phyloP scores from a whole-genome alignment of 2,329 filamentous ascomycete genomes.

The Chrysoporthe deuterocubensis region DNA sequence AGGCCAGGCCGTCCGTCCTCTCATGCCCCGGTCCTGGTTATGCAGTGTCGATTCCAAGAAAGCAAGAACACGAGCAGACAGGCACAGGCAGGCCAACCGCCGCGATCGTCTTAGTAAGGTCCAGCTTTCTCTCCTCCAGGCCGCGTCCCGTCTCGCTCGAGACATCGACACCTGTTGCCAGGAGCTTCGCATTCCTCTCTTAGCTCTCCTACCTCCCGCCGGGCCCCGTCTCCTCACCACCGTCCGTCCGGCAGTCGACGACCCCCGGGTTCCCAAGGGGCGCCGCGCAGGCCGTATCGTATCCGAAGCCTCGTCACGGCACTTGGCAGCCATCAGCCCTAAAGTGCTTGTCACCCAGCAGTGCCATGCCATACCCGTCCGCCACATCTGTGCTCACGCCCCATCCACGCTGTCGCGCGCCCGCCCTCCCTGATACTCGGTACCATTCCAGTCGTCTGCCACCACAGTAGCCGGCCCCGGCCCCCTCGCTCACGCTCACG shows the following conservation, averaged over 20 bases:
- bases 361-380: conserved; percentile 3
- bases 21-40: neutral
- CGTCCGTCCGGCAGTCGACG: neutral
- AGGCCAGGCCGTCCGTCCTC: neutral
- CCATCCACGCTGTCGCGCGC: neutral
- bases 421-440: neutral
- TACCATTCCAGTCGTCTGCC: neutral
- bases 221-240: neutral
- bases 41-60: neutral
- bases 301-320: neutral
- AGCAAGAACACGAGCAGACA: conserved; percentile 1
- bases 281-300: too few relatives aligned
- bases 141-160: neutral
- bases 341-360: neutral
- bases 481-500: conserved; percentile 1
- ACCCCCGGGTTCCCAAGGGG: neutral
- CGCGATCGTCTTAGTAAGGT: neutral
- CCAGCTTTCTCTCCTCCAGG: neutral
- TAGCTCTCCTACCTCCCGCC: neutral
- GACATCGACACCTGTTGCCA: neutral
- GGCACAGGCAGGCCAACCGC: neutral
- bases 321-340: neutral
- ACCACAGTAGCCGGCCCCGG: neutral
- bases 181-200: neutral
- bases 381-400: neutral